Evolutionary conservation across 2,329 filamentous ascomycete species (phyloP).

Genomic region (Cercospora sp.): DNA sequence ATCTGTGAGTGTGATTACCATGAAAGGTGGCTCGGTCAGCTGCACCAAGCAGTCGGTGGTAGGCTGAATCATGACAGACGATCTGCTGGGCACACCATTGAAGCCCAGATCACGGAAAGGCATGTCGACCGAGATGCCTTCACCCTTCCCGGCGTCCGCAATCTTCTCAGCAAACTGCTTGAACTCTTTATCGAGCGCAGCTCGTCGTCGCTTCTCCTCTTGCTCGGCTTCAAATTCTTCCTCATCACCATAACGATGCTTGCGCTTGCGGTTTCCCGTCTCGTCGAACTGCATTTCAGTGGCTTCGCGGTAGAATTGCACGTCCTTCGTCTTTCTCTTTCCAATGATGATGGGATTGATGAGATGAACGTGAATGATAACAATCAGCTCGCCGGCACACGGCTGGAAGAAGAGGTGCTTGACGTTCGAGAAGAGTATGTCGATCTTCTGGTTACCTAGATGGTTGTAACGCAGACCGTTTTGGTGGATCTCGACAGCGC

Average conservation of each 20-base stretch:
- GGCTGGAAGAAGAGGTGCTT: slow-evolving; percentile 99
- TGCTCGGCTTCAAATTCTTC: slow-evolving; percentile 99
- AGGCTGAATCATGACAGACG: slow-evolving; percentile 92
- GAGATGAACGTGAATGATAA: slow-evolving; percentile 95
- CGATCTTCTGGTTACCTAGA: slow-evolving; percentile 82
- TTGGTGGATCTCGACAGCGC: slow-evolving; percentile 95
- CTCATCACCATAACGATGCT: slow-evolving; percentile 96
- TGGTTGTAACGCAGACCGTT: slow-evolving; percentile 93
- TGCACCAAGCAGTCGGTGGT: slow-evolving; percentile 97
- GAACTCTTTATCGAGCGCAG: slow-evolving; percentile 93
- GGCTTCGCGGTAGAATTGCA: slow-evolving; percentile 96
- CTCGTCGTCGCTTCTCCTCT: slow-evolving; percentile 85
- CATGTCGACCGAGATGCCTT: slow-evolving; percentile 91
- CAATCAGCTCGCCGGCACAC: slow-evolving; percentile 91
- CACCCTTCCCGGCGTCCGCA: slow-evolving; percentile 87
- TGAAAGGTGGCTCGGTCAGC: slow-evolving; percentile 93
- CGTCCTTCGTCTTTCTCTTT: slow-evolving; percentile 98
- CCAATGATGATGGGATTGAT: slow-evolving; percentile 98
- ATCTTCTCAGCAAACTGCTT: slow-evolving; percentile 97
- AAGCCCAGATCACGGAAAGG: slow-evolving; percentile 96
- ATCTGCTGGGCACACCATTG: slow-evolving; percentile 92
- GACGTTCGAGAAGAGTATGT: slow-evolving; percentile 96
- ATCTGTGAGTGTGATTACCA: slow-evolving; percentile 91
- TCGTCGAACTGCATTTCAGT: slow-evolving; percentile 99
- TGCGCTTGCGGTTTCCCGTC: slow-evolving; percentile 95